These are phyloP conservation scores for Lentinula guzmanii DNA, from an alignment of 768 basidiomycete genomes.

Conservation along the genomic window DNA sequence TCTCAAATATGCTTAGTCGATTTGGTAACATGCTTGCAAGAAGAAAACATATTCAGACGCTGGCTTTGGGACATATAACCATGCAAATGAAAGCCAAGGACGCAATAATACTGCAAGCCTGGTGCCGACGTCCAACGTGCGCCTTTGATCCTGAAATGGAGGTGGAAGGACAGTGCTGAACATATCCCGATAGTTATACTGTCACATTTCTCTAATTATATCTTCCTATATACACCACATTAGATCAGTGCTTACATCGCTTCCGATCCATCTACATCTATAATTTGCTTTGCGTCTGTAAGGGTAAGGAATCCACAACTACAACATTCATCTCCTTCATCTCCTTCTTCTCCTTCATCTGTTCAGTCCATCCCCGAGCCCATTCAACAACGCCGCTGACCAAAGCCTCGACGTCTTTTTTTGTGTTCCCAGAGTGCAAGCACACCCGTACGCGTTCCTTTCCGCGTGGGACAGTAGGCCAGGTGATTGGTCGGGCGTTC, in stretches of 20 bases:
- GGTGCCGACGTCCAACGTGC: too few relatives aligned
- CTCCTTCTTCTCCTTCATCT: not conserved
- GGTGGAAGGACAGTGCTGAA: too few relatives aligned
- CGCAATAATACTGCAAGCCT: too few relatives aligned
- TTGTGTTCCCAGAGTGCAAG: conserved; percentile 72
- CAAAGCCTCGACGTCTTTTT: conserved; percentile 7
- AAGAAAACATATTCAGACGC: too few relatives aligned
- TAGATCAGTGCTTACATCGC: not conserved
- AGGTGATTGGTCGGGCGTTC: conserved; percentile 72
- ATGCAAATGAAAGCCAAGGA: too few relatives aligned
- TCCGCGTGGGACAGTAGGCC: conserved; percentile 88
- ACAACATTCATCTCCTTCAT: not conserved
- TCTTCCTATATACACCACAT: not conserved
- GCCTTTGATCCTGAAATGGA: too few relatives aligned
- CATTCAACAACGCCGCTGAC: conserved; percentile 7
- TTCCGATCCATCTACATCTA: not conserved
- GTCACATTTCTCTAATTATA: too few relatives aligned
- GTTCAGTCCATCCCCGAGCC: not conserved
- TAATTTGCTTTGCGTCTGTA: not conserved
- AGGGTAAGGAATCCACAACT: not conserved
- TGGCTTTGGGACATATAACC: too few relatives aligned
- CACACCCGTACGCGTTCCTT: conserved; percentile 86
- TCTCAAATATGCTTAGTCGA: too few relatives aligned
- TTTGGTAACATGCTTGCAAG: too few relatives aligned
- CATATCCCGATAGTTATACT: too few relatives aligned